Evolutionary conservation across 2,329 filamentous ascomycete species (phyloP).

Genomic region (Fusarium sublunatum): DNA sequence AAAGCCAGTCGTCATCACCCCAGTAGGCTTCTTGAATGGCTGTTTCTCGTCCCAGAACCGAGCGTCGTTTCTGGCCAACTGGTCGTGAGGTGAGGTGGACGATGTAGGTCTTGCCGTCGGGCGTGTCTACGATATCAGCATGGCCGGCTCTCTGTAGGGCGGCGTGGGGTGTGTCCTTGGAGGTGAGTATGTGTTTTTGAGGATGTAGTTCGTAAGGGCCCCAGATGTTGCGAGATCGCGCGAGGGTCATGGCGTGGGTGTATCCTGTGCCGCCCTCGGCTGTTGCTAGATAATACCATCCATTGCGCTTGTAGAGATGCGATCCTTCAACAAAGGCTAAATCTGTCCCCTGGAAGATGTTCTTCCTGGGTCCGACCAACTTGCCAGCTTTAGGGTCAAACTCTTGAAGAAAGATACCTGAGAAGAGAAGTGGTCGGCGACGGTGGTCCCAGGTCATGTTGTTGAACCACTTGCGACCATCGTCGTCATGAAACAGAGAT

Average conservation of each 20-base stretch:
- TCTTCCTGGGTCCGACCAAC: conserved; percentile 67
- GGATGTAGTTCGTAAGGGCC: conserved; percentile 73
- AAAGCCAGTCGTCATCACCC: conserved; percentile 70
- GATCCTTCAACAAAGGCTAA: conserved; percentile 67
- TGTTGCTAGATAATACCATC: conserved; percentile 69
- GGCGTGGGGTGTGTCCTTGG: conserved; percentile 61
- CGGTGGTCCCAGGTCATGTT: conserved; percentile 69
- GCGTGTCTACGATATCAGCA: conserved; percentile 65
- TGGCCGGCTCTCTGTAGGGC: conserved; percentile 65
- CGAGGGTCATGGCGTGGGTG: conserved; percentile 69
- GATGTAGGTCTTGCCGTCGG: conserved; percentile 63
- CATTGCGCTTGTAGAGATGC: conserved; percentile 68
- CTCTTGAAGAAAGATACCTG: conserved; percentile 69
- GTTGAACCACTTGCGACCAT: conserved; percentile 66
- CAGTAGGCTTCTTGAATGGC: conserved; percentile 70
- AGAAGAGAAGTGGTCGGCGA: conserved; percentile 60
- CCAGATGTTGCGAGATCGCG: conserved; percentile 63
- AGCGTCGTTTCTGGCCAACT: conserved; percentile 62
- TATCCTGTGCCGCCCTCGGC: conserved; percentile 71
- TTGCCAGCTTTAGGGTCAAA: conserved; percentile 61
- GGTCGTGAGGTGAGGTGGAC: conserved; percentile 66
- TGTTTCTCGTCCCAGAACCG: conserved; percentile 66
- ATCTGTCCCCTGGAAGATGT: conserved; percentile 66
- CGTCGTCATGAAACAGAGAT: conserved; percentile 67
- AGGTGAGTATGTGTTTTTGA: conserved; percentile 66